Base-by-base conservation (phyloP, 192 early-diverging fungal species). In the Coemansia sp. region DNA sequence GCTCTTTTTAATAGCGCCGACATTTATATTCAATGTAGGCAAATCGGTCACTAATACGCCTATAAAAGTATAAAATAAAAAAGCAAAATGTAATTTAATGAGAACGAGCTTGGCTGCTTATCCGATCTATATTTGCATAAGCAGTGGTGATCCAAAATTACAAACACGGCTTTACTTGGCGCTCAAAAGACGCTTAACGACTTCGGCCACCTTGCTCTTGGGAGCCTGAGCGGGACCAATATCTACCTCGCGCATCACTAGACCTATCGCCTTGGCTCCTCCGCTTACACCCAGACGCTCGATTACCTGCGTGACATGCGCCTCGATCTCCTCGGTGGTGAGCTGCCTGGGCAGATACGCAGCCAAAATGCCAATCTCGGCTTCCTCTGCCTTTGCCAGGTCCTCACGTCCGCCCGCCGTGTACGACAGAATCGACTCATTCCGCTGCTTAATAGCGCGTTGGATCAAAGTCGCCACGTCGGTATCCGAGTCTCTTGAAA, bases 341-440 rank as follows among this genome's bases (percentile, higher is more conserved):
- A 95, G 86, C 84, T 93, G 93, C 42, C 84, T 67, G 6, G 95
- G 95, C 68, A 98, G 64, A 75, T 94, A 97, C 4, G 75, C 59
- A 33, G 84, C 69, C 56, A 96, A 84, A 46, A 94, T 87, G 9
- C 67, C 72, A 46, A 90, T 71, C 82, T 95, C 93, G 24, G 63
- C 74, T 60, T 85, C 69, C 71, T 98, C 95, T 31, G 82, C 70
- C 21, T 80, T 84, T 3, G 89, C 93, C 50, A 95, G 84, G 35
- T 98, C 95, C 5, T 78, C 67, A 27, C 95, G 85, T 9, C 88
- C 89, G 6, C 86, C 91, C 5, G 72, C 79, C 35, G 75, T 64
- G 75, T 88, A 98, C 73, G 83, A 83, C 61, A 73, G 56, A 35
- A 90, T 83, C 21, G 96, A 89, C 31, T 96, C 96, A 56, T 88